Evolutionary conservation across 106 monocot genomes (phyloP).

Genomic region (Dendrobium nobile): DNA sequence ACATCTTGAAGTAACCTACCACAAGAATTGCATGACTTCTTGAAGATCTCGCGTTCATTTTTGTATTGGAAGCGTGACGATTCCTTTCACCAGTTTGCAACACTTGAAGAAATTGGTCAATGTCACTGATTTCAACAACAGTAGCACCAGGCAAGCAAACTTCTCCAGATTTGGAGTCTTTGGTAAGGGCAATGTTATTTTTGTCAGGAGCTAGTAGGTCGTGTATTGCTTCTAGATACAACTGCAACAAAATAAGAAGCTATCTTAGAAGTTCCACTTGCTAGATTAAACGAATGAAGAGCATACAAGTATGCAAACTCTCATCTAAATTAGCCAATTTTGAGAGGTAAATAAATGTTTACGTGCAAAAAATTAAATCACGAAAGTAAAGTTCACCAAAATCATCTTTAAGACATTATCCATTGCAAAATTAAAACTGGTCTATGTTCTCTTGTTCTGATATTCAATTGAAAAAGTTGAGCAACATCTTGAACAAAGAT

Average conservation of each 20-base stretch:
- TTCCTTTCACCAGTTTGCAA: conserved; percentile 5
- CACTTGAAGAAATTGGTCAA: conserved; percentile 6
- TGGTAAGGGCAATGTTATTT: conserved; percentile 2
- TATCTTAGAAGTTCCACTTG: not conserved
- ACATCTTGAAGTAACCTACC: not conserved
- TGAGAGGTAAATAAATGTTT: not conserved
- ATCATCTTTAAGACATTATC: not conserved
- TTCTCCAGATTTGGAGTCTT: conserved; percentile 11
- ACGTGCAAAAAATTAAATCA: not conserved
- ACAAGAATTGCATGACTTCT: conserved; percentile 14
- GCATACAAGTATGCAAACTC: not conserved
- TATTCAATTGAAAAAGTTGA: not conserved
- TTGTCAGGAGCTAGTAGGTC: conserved; percentile 8
- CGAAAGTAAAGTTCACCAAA: not conserved
- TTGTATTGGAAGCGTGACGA: conserved; percentile 10
- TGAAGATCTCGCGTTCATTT: conserved; percentile 9
- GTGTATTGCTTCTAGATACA: conserved; percentile 12
- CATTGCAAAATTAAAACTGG: not conserved
- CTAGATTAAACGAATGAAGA: not conserved
- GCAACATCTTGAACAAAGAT: not conserved
- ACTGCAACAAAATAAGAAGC: not conserved
- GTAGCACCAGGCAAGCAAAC: conserved; percentile 4
- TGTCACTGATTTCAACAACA: conserved; percentile 5
- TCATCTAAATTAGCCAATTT: not conserved
- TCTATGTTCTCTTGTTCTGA: not conserved